phyloP scores from a whole-genome alignment of 306 rosid genomes.

The Cyamopsis tetragonoloba region DNA sequence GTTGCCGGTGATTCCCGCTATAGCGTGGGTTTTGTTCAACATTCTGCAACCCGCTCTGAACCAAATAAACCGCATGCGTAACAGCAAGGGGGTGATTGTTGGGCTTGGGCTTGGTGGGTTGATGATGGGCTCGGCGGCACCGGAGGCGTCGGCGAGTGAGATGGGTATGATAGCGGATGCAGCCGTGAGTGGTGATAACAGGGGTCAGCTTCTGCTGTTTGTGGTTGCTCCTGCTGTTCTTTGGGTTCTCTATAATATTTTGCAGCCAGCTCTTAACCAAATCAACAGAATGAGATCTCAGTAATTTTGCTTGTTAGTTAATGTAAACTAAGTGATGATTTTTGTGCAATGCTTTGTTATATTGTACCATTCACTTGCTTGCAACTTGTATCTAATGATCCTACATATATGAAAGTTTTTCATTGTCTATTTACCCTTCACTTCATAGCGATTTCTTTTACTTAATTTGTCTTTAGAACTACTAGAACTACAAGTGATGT shows the following conservation, averaged over 20 bases:
- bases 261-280: slow-evolving; percentile 95
- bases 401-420: background rate
- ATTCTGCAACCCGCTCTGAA: slow-evolving; percentile 85
- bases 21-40: slow-evolving; percentile 94
- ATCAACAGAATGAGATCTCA: slow-evolving; percentile 80
- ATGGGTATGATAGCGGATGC: slow-evolving; percentile 56
- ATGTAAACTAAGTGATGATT: too few species aligned
- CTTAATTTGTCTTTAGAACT: too few species aligned
- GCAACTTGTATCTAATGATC: slow-evolving; percentile 28
- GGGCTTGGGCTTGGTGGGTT: slow-evolving; percentile 63
- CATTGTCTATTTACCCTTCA: too few species aligned
- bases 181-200: slow-evolving; percentile 42
- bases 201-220: slow-evolving; percentile 73
- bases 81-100: slow-evolving; percentile 49
- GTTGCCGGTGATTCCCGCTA: slow-evolving; percentile 70
- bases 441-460: too few species aligned
- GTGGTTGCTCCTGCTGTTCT: slow-evolving; percentile 77
- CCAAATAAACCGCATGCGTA: slow-evolving; percentile 72
- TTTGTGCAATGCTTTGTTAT: slow-evolving; percentile 25
- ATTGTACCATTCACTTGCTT: slow-evolving; percentile 25
- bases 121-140: slow-evolving; percentile 42
- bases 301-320: slow-evolving; percentile 8
- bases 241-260: slow-evolving; percentile 84
- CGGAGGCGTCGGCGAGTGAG: slow-evolving; percentile 60
- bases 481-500: too few species aligned